These are phyloP conservation scores for Claviceps capensis DNA, from an alignment of 2,329 filamentous ascomycete genomes.

Conservation along the genomic window DNA sequence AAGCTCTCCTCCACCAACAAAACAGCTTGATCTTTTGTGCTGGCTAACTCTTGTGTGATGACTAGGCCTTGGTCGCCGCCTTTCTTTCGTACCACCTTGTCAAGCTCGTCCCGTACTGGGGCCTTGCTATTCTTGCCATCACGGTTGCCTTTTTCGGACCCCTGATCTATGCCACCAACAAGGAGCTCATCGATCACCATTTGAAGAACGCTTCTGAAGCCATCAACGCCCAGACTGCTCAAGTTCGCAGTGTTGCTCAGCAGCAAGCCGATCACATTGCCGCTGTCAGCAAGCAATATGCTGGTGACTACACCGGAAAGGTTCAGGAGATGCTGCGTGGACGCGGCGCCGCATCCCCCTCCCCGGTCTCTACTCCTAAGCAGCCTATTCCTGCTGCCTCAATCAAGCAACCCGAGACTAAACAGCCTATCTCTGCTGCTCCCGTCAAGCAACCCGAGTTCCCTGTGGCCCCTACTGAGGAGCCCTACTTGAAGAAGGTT, in stretches of 20 bases:
- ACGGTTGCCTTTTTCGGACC: constrained; percentile 48
- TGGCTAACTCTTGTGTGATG: neutral
- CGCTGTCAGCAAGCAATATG: constrained; percentile 51
- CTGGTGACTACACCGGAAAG: constrained; percentile 55
- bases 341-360: constrained; percentile 28
- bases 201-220: constrained; percentile 43
- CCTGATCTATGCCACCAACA: constrained; percentile 51
- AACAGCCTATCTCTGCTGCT: constrained; percentile 15
- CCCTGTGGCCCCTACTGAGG: constrained; percentile 23
- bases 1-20: constrained; percentile 20
- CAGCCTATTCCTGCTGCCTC: constrained; percentile 16
- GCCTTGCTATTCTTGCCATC: constrained; percentile 45
- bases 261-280: constrained; percentile 52
- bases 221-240: constrained; percentile 47
- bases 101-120: constrained; percentile 59
- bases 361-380: constrained; percentile 21
- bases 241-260: constrained; percentile 46
- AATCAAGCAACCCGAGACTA: constrained; percentile 5
- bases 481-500: constrained; percentile 13
- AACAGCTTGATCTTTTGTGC: constrained; percentile 3
- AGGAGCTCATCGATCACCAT: constrained; percentile 54
- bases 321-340: constrained; percentile 49
- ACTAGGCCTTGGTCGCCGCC: constrained; percentile 42
- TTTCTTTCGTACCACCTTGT: constrained; percentile 55
- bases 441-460: constrained; percentile 19